phyloP scores from a whole-genome alignment of 2,329 filamentous ascomycete species.

The Alternaria metachromatica region DNA sequence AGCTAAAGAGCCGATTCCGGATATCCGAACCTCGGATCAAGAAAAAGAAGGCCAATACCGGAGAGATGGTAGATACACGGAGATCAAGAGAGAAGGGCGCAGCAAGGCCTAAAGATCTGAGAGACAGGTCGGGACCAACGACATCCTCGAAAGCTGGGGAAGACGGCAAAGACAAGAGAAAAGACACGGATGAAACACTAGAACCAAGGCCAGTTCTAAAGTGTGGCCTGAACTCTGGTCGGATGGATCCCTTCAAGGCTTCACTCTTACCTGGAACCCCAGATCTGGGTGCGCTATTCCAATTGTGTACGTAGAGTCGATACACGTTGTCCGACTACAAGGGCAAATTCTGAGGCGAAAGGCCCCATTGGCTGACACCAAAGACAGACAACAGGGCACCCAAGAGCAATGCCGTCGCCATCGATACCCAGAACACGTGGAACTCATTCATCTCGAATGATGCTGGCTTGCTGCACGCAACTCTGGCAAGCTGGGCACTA shows the following conservation, averaged over 20 bases:
- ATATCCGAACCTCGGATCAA: conserved; percentile 3
- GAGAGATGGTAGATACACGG: background rate
- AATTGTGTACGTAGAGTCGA: conserved; percentile 26
- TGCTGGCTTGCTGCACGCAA: conserved; percentile 32
- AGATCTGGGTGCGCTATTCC: conserved; percentile 29
- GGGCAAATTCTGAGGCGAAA: background rate
- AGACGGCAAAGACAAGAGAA: background rate
- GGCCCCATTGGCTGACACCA: background rate
- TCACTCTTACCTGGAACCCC: conserved; percentile 30
- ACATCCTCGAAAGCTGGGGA: background rate
- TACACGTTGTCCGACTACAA: too few relatives aligned
- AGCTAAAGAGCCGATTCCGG: conserved; percentile 32
- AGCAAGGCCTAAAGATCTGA: background rate
- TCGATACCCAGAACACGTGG: conserved; percentile 32
- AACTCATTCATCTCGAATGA: conserved; percentile 31
- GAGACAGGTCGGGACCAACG: background rate
- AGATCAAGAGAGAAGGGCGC: background rate
- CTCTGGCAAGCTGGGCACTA: conserved; percentile 38
- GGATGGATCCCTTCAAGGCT: conserved; percentile 34
- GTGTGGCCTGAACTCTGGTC: conserved; percentile 18
- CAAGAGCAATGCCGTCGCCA: conserved; percentile 25
- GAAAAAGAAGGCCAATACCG: background rate
- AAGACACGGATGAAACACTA: background rate
- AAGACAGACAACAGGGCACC: conserved; percentile 23
- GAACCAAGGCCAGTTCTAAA: background rate